Conservation (phyloP, 306 rosid genomes). For the Cucumis melo region DNA sequence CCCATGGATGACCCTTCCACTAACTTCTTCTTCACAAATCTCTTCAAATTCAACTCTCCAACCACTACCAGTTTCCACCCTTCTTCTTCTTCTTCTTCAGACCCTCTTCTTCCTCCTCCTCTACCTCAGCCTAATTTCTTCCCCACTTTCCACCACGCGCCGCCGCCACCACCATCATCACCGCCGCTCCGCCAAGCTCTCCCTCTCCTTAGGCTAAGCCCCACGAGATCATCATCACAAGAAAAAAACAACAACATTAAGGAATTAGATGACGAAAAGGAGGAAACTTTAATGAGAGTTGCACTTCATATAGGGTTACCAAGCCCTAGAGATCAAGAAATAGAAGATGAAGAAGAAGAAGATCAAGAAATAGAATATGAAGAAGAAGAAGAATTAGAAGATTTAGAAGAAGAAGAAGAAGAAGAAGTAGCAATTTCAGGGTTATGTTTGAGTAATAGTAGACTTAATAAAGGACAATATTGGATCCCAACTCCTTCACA, state of each 20-base stretch:
- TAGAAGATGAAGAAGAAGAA: not conserved
- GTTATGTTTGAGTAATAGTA: slow-evolving; percentile 22
- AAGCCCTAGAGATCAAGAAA: slow-evolving; percentile 86
- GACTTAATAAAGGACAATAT: slow-evolving; percentile 79
- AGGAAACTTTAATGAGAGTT: slow-evolving; percentile 43
- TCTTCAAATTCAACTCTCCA: slow-evolving; percentile 19
- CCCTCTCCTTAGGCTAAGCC: slow-evolving; percentile 49
- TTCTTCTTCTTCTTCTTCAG: slow-evolving; percentile 4
- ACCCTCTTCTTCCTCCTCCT: slow-evolving; percentile 12
- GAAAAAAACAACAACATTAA: not conserved
- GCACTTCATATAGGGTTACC: slow-evolving; percentile 97
- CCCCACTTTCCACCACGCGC: not conserved
- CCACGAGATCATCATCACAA: slow-evolving; percentile 16
- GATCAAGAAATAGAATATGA: slow-evolving; percentile 10
- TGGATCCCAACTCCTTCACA: slow-evolving; percentile 99
- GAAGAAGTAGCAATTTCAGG: slow-evolving; percentile 18
- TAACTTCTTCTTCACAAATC: slow-evolving; percentile 10
- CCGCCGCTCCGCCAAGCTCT: slow-evolving; percentile 83
- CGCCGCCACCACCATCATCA: slow-evolving; percentile 35
- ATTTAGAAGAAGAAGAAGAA: not conserved
- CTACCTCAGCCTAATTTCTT: slow-evolving; percentile 9
- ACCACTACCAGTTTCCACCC: slow-evolving; percentile 12
- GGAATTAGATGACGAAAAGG: slow-evolving; percentile 10
- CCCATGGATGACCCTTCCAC: slow-evolving; percentile 29
- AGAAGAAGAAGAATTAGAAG: slow-evolving; percentile 1